These are phyloP conservation scores for Tricholoma sp. DNA, from an alignment of 768 basidiomycete species.

Conservation along the genomic window DNA sequence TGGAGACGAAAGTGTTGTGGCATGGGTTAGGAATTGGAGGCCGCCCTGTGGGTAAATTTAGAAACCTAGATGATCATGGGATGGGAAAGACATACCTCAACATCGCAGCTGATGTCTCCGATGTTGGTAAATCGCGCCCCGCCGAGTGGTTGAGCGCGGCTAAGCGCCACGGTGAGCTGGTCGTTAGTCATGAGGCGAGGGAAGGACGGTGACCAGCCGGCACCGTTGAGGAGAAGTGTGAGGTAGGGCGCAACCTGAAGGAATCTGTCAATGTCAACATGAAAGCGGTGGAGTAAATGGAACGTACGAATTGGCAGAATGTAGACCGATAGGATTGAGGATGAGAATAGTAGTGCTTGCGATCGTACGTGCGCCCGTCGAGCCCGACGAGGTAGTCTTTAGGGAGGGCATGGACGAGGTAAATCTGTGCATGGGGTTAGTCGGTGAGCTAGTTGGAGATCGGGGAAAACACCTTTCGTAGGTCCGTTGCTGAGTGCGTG, in stretches of 20 bases:
- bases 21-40: constrained; percentile 72
- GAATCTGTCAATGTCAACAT: background rate
- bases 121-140: constrained; percentile 62
- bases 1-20: constrained; percentile 76
- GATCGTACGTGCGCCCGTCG: constrained; percentile 53
- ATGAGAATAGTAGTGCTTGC: constrained; percentile 67
- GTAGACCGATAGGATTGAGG: constrained; percentile 61
- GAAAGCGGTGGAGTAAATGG: background rate
- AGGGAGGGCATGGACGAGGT: constrained; percentile 67
- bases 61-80: background rate
- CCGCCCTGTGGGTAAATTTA: constrained; percentile 52
- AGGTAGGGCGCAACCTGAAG: constrained; percentile 77
- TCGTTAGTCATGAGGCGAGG: constrained; percentile 74
- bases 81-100: constrained; percentile 44
- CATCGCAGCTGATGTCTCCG: constrained; percentile 87
- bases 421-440: constrained; percentile 44
- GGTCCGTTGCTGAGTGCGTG: constrained; percentile 41
- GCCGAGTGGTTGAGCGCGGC: constrained; percentile 43
- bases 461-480: constrained; percentile 43
- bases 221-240: constrained; percentile 80
- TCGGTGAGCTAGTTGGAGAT: background rate
- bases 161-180: constrained; percentile 49
- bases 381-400: constrained; percentile 62
- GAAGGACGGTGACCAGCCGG: constrained; percentile 75
- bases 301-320: constrained; percentile 60